Evolutionary conservation across 331 rosid species (phyloP).

Genomic region (Pyrus hybrid): DNA sequence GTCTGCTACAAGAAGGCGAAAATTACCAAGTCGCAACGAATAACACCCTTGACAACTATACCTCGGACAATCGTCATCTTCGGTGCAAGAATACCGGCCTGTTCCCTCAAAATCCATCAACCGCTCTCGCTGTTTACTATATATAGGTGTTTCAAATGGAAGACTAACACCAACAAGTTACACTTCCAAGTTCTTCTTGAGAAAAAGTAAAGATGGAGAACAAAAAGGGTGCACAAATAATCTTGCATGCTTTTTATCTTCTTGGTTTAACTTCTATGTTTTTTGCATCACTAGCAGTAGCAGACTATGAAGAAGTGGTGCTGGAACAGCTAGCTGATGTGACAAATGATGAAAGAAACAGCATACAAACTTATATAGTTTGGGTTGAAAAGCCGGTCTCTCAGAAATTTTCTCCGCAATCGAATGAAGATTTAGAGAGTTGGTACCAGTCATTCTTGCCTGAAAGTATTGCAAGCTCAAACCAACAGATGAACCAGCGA

Average conservation of each 20-base stretch:
- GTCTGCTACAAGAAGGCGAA: too few relatives aligned
- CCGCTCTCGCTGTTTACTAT: background rate
- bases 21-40: too few relatives aligned
- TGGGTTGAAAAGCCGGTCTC: constrained; percentile 25
- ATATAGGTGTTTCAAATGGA: background rate
- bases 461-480: background rate
- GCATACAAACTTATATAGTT: constrained; percentile 43
- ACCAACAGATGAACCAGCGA: background rate
- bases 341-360: background rate
- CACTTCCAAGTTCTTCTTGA: background rate
- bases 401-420: background rate
- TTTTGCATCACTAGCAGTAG: background rate
- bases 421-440: constrained; percentile 11
- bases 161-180: background rate
- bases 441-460: constrained; percentile 35
- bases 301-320: background rate
- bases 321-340: background rate
- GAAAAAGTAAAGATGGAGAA: constrained; percentile 9
- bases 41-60: too few relatives aligned
- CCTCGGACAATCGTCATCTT: too few relatives aligned
- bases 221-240: background rate
- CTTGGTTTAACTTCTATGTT: background rate
- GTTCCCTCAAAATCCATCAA: too few relatives aligned
- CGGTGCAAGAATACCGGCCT: too few relatives aligned
- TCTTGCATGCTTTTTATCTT: background rate